Conservation (phyloP, 768 basidiomycete genomes). For the Lactarius sanguifluus region DNA sequence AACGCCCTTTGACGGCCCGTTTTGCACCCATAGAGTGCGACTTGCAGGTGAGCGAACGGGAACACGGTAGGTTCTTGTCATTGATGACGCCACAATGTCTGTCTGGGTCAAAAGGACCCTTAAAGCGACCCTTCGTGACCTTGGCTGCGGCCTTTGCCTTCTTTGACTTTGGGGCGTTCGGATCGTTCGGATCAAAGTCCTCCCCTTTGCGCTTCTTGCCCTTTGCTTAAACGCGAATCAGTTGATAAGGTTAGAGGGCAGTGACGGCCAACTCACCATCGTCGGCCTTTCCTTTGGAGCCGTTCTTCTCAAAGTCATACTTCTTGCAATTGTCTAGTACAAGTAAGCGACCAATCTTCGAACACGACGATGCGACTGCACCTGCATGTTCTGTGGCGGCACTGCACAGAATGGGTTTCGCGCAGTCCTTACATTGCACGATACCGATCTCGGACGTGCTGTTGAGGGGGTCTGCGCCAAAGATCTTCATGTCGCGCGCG, state of each 20-base stretch:
- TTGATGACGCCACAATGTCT: constrained; percentile 97
- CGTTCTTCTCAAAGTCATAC: constrained; percentile 58
- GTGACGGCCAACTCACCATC: constrained; percentile 39
- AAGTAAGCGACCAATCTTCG: not conserved
- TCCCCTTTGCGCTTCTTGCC: constrained; percentile 83
- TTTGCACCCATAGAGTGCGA: constrained; percentile 98
- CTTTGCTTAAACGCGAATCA: constrained; percentile 41
- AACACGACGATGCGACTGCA: constrained; percentile 37
- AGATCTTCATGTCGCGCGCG: constrained; percentile 85
- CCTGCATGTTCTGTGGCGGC: constrained; percentile 75
- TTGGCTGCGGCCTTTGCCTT: constrained; percentile 68
- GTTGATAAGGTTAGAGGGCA: not conserved
- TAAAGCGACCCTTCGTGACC: constrained; percentile 73
- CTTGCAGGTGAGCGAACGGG: constrained; percentile 95
- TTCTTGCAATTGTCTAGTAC: constrained; percentile 57
- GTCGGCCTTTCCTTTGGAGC: constrained; percentile 52
- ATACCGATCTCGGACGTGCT: constrained; percentile 58
- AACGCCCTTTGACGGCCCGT: constrained; percentile 85
- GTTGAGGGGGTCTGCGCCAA: constrained; percentile 69
- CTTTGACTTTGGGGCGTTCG: constrained; percentile 69
- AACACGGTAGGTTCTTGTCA: constrained; percentile 89
- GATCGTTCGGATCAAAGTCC: constrained; percentile 62
- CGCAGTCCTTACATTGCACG: constrained; percentile 78
- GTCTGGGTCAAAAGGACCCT: constrained; percentile 88
- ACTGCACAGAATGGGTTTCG: constrained; percentile 76